phyloP scores from a whole-genome alignment of 225 moss, liverwort and hornwort genomes.

The Anthoceros angustus region DNA sequence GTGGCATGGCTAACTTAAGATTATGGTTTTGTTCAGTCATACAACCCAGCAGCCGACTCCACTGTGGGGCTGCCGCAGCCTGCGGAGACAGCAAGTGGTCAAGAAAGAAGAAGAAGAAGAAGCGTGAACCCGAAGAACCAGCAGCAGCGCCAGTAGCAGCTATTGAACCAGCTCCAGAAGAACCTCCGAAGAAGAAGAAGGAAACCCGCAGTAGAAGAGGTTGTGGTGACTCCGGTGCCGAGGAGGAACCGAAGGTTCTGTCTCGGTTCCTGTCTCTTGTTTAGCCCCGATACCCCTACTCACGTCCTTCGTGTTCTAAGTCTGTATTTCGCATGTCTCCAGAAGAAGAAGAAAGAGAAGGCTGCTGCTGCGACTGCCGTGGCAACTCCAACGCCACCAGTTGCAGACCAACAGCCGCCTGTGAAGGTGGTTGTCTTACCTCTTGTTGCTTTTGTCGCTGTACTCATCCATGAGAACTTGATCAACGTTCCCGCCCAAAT shows the following conservation, averaged over 20 bases:
- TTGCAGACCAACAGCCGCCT: no score
- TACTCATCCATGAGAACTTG: neutral
- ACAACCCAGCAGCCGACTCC: constrained; percentile 61
- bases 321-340: no score
- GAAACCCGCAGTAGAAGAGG: constrained; percentile 12
- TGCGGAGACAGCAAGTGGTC: neutral
- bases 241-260: no score
- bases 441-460: no score
- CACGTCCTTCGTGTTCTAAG: no score
- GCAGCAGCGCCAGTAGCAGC: constrained; percentile 10
- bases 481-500: constrained; percentile 20
- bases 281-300: no score
- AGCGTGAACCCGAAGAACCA: constrained; percentile 2
- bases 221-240: constrained; percentile 4
- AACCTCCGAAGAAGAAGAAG: constrained; percentile 11
- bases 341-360: no score
- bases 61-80: constrained; percentile 14
- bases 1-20: neutral
- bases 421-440: no score
- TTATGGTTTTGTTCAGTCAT: constrained; percentile 17
- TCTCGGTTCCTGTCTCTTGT: no score
- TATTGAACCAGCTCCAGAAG: constrained; percentile 10
- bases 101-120: constrained; percentile 4
- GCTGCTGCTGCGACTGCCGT: no score
- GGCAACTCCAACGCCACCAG: no score